phyloP scores from a whole-genome alignment of 2,329 filamentous ascomycete species.

The Onygenales sp. region DNA sequence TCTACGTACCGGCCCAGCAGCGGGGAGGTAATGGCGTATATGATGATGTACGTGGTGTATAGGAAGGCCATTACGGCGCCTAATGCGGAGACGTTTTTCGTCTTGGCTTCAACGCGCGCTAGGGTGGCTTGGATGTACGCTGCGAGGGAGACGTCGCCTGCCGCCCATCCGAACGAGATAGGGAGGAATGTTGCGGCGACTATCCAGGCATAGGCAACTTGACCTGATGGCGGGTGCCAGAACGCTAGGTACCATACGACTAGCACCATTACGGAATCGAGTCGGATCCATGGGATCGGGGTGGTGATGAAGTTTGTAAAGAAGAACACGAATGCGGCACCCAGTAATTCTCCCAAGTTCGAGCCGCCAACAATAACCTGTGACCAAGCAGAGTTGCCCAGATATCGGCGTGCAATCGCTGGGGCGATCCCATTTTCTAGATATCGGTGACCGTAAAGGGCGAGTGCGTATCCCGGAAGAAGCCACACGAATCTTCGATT shows the following conservation, averaged over 20 bases:
- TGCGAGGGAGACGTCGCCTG: constrained; percentile 42
- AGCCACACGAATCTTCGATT: constrained; percentile 42
- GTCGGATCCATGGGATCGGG: constrained; percentile 42
- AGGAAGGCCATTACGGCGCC: constrained; percentile 45
- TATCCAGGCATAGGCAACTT: constrained; percentile 39
- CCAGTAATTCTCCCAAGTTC: constrained; percentile 42
- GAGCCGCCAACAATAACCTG: constrained; percentile 44
- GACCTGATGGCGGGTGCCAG: constrained; percentile 32
- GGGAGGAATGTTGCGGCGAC: constrained; percentile 39
- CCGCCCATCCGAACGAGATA: constrained; percentile 42
- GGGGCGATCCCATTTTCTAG: constrained; percentile 42
- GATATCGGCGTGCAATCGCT: constrained; percentile 37
- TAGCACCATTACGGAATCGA: constrained; percentile 38
- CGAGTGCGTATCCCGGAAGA: constrained; percentile 40
- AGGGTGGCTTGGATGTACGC: constrained; percentile 44
- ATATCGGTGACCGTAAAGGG: constrained; percentile 42
- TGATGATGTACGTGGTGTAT: constrained; percentile 41
- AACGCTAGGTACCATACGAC: constrained; percentile 42
- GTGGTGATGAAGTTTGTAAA: constrained; percentile 41
- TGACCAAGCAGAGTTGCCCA: constrained; percentile 40
- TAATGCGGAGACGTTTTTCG: constrained; percentile 38
- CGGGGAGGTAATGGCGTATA: constrained; percentile 37
- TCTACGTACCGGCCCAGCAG: constrained; percentile 40
- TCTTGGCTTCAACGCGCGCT: constrained; percentile 35
- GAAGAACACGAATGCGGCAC: constrained; percentile 40